These are phyloP conservation scores for Solanum chmielewskii DNA, from an alignment of 257 asterid genomes.

Conservation along the genomic window DNA sequence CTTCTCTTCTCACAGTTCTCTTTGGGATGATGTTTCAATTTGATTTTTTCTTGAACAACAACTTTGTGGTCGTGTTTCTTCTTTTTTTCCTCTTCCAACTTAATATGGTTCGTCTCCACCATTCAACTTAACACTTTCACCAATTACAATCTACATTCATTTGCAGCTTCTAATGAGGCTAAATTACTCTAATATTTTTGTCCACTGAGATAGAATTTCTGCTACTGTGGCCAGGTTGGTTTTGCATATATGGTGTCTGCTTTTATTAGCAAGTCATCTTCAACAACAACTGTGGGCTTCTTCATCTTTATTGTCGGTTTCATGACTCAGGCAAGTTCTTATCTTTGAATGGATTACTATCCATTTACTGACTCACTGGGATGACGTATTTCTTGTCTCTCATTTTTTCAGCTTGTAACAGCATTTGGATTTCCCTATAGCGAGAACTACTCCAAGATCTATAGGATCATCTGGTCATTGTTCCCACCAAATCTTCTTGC, in stretches of 20 bases:
- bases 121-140: not conserved
- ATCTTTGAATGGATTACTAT: not conserved
- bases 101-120: slow-evolving; percentile 56
- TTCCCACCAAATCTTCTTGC: slow-evolving; percentile 96
- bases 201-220: not conserved
- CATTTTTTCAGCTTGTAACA: slow-evolving; percentile 57
- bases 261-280: slow-evolving; percentile 62
- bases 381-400: slow-evolving; percentile 6
- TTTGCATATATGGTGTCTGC: slow-evolving; percentile 78
- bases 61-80: slow-evolving; percentile 57
- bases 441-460: slow-evolving; percentile 22
- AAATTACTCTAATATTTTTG: not conserved
- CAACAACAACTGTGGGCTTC: slow-evolving; percentile 72
- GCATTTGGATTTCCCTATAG: slow-evolving; percentile 83
- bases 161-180: not conserved
- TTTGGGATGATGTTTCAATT: slow-evolving; percentile 95
- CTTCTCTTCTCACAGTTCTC: slow-evolving; percentile 68
- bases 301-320: slow-evolving; percentile 62
- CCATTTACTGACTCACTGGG: slow-evolving; percentile 2
- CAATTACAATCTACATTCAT: not conserved
- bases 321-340: slow-evolving; percentile 61
- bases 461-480: slow-evolving; percentile 60
- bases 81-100: slow-evolving; percentile 77
- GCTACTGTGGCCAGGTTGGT: slow-evolving; percentile 41
- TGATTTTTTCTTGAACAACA: slow-evolving; percentile 75